Percentiles rank a stretch among this genome's conserved stretches.
Conservation (phyloP, 2,329 filamentous ascomycete genomes). For the Sporothrix dimorphospora region DNA sequence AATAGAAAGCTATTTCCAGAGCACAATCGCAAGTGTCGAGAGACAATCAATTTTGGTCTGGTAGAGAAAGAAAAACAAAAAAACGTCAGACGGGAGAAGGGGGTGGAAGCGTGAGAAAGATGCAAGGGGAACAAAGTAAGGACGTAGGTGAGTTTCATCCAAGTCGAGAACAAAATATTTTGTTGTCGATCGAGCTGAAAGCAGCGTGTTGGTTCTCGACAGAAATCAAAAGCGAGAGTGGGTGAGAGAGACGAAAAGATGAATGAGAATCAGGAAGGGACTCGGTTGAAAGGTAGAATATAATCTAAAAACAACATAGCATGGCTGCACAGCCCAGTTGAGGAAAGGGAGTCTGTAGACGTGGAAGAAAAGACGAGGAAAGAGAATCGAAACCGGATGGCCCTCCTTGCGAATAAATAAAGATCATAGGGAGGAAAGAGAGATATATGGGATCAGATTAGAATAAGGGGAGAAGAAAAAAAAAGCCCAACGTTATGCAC, state of each 20-base stretch:
- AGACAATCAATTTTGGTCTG: conserved; percentile 1
- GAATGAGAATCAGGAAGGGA: not conserved
- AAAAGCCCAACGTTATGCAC: not conserved
- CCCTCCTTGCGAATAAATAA: not conserved
- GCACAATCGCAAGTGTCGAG: not conserved
- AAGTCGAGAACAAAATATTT: not conserved
- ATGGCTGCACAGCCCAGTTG: not conserved
- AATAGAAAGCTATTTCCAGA: not conserved
- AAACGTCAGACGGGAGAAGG: not conserved
- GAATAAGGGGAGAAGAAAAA: not conserved
- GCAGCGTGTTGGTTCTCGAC: not conserved
- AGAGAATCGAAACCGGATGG: not conserved
- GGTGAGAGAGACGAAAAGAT: not conserved
- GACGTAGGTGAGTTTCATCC: conserved; percentile 1
- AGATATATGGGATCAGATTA: conserved; percentile 2
- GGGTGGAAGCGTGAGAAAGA: not conserved
- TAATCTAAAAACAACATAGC: not conserved
- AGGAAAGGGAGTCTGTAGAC: not conserved
- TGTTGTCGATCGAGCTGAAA: not conserved
- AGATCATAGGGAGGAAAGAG: not conserved
- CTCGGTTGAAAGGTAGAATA: not conserved
- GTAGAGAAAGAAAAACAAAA: not conserved
- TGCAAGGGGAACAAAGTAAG: not conserved
- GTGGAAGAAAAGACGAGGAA: not conserved
- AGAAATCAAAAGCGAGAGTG: not conserved